Evolutionary conservation across 805 yeast species (phyloP), one percentile per base, ranked within the genome.

Genomic region (Wickerhamiella allomyrinae): DNA sequence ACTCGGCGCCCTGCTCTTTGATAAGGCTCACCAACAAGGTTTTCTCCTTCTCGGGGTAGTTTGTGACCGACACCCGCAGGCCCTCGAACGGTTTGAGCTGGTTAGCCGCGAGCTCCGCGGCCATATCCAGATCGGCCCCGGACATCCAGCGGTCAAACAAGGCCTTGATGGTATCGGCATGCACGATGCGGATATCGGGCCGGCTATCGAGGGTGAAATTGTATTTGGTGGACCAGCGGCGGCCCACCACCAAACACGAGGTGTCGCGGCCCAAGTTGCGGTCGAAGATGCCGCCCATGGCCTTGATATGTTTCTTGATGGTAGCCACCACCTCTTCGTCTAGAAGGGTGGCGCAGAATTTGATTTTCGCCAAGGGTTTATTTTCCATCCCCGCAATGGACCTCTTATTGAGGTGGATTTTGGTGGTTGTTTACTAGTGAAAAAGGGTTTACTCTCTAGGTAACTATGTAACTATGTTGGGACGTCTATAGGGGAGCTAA

Each of bases 101-200:
- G 11, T 53, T 55, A 7, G 40, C 37, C 14, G 45, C 34, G 37
- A 61, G 46, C 39, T 50, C 58, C 15, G 42, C 39, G 23, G 46
- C 44, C 24, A 54, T 41, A 11, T 57, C 57, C 9, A 62, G 45
- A 37, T 67, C 71, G 19, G 65, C 68, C 24, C 79, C 81, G 19
- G 60, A 51, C 10, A 66, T 51, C 86, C 85, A 80, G 5, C 58
- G 57, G 13, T 62, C 60, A 49, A 76, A 67, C 9, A 76, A 48
- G 17, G 55, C 57, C 19, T 59, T 51, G 6, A 82, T 60, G 7
- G 70, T 58, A 2, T 67, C 65, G 0, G 76, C 69, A 10, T 59
- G 55, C 14, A 83, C 54, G 49, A 83, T 74, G 34, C 57, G 57
- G 24, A 84, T 67, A 58, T 81, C 87, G 39, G 62, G 60, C 21